These are phyloP conservation scores for Filobasidium floriforme DNA, from an alignment of 768 basidiomycete genomes.

Conservation along the genomic window DNA sequence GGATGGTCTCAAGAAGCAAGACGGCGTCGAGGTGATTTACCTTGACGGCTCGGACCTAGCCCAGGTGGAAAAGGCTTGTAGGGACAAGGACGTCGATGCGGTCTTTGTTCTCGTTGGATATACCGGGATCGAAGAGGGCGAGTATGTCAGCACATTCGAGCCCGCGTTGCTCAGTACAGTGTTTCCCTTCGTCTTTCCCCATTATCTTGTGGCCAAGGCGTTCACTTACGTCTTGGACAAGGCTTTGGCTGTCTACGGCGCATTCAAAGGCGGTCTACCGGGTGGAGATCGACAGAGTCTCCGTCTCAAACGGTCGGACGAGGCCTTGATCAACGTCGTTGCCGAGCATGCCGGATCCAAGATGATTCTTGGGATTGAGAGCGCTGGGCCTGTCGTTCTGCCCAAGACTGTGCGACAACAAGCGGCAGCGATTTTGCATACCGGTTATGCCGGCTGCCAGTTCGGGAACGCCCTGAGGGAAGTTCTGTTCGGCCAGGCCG, in stretches of 20 bases:
- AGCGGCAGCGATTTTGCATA: conserved; percentile 7
- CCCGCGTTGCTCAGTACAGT: background rate
- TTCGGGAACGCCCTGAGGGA: conserved; percentile 9
- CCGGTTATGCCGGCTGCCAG: conserved; percentile 10
- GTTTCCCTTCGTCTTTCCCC: background rate
- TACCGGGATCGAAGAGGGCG: conserved; percentile 8
- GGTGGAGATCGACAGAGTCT: conserved; percentile 9
- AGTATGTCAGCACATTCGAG: conserved; percentile 7
- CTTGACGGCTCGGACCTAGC: background rate
- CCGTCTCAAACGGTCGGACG: background rate
- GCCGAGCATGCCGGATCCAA: conserved; percentile 5
- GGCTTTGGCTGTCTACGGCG: background rate
- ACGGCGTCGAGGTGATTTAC: background rate
- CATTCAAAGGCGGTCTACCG: background rate
- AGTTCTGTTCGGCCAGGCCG: conserved; percentile 9
- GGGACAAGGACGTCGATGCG: background rate
- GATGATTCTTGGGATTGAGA: conserved; percentile 8
- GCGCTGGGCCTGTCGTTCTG: conserved; percentile 6
- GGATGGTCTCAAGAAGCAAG: conserved; percentile 2
- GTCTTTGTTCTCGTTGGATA: conserved; percentile 12
- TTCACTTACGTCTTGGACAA: conserved; percentile 3
- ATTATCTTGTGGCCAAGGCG: background rate
- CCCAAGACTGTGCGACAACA: background rate
- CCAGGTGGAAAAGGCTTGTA: background rate
- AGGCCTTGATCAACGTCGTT: background rate